These are phyloP conservation scores for Pezicula carpinea DNA, from an alignment of 2,329 filamentous ascomycete species.

Conservation along the genomic window DNA sequence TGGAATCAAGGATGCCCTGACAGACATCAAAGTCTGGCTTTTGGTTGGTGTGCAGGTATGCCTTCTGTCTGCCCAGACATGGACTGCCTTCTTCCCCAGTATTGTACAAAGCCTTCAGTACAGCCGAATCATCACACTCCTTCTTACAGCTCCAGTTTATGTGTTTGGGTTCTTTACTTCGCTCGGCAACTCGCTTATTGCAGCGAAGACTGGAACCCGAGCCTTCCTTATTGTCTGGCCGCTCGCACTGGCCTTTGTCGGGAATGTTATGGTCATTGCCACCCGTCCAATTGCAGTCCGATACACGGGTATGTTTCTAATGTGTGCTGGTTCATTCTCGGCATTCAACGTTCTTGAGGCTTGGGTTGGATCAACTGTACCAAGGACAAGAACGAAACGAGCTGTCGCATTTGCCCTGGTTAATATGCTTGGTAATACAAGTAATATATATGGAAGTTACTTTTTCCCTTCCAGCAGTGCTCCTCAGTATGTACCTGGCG, in stretches of 20 bases:
- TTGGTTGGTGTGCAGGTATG: constrained; percentile 21
- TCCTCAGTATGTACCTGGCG: constrained; percentile 25
- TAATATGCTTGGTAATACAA: constrained; percentile 31
- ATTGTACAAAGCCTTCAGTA: constrained; percentile 15
- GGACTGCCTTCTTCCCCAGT: constrained; percentile 27
- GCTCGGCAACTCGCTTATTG: constrained; percentile 32
- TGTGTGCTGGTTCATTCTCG: constrained; percentile 9
- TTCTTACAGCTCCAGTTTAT: constrained; percentile 19
- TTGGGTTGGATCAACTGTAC: constrained; percentile 25
- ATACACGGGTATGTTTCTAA: constrained; percentile 13
- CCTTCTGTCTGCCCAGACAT: constrained; percentile 7
- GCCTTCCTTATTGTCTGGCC: constrained; percentile 43
- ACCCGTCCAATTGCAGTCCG: constrained; percentile 21
- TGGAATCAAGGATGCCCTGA: constrained; percentile 29
- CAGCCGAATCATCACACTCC: constrained; percentile 10
- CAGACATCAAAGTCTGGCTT: constrained; percentile 38
- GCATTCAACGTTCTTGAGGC: constrained; percentile 11
- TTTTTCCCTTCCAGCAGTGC: constrained; percentile 30
- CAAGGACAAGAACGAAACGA: constrained; percentile 34
- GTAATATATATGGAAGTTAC: constrained; percentile 34
- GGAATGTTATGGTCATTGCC: constrained; percentile 30
- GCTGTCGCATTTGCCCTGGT: constrained; percentile 31
- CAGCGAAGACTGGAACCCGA: constrained; percentile 33
- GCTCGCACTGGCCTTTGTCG: constrained; percentile 35
- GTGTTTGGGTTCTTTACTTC: constrained; percentile 30